These are phyloP conservation scores for Oryza officinalis DNA, from an alignment of 176 grass and related monocot species.

Conservation along the genomic window DNA sequence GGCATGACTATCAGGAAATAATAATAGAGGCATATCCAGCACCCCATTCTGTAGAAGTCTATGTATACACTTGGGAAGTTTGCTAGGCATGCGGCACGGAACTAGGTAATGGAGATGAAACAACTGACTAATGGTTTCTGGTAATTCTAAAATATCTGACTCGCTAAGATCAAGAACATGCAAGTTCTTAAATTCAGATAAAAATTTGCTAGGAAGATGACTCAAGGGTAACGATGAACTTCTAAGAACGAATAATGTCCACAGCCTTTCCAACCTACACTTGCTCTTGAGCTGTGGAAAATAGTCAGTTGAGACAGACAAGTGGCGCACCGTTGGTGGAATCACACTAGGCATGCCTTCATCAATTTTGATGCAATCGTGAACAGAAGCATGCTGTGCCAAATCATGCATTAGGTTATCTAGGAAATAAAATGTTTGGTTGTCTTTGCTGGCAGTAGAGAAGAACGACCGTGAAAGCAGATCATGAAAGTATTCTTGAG, in stretches of 20 bases:
- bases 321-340: constrained; percentile 46
- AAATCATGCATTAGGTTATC: constrained; percentile 53
- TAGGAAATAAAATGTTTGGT: constrained; percentile 34
- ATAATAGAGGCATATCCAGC: constrained; percentile 27
- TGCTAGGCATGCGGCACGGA: constrained; percentile 29
- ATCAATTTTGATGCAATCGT: constrained; percentile 53
- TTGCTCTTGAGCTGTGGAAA: constrained; percentile 32
- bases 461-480: constrained; percentile 60
- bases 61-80: constrained; percentile 42
- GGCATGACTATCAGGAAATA: constrained; percentile 24
- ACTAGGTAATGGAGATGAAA: constrained; percentile 61
- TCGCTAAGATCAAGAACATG: constrained; percentile 46
- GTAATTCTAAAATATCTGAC: constrained; percentile 54
- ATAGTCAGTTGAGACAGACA: constrained; percentile 42
- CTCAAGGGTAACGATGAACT: constrained; percentile 8
- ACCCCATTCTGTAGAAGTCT: constrained; percentile 44
- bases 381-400: constrained; percentile 38
- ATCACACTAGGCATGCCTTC: constrained; percentile 18
- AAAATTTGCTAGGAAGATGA: constrained; percentile 25
- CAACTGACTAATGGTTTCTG: constrained; percentile 36
- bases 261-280: constrained; percentile 33
- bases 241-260: constrained; percentile 41
- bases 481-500: constrained; percentile 51
- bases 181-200: constrained; percentile 44
- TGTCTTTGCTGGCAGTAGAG: background rate